Evolutionary conservation across 228 moss, liverwort and hornwort species (phyloP), one percentile per base, ranked within the genome.

Genomic region (Sphagnum magellanicum): DNA sequence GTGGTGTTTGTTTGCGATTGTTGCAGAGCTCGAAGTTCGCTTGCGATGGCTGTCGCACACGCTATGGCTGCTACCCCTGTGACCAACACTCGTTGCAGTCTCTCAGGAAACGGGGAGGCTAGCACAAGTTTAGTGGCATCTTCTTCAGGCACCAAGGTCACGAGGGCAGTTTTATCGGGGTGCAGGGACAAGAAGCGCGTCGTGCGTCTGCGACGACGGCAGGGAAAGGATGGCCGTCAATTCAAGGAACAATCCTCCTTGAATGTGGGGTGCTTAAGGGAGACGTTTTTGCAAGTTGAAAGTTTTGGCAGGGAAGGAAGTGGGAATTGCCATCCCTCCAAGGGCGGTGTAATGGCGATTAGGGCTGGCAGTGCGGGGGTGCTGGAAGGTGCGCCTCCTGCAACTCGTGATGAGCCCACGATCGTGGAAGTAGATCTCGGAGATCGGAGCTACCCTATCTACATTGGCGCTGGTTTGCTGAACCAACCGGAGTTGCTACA

Each of bases 401-500:
- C 77, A 11, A 17, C 77, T 4, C 73, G 53, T 57, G 78, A 73
- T 10, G 79, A 86, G 63, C 57, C 68, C 6, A 68, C 72, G 5
- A 61, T 82, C 10, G 85, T 86, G 59, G 77, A 86, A 70, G 85
- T 86, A 55, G 77, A 86, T 15, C 76, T 86, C 64, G 85, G 85
- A 16, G 82, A 86, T 62, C 85, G 85, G 15, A 86, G 85, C 73
- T 86, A 86, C 61, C 85, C 81, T 50, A 86, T 86, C 48, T 86
- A 81, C 77, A 79, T 86, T 6, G 85, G 85, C 5, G 78, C 68
- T 53, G 77, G 85, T 6, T 8, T 86, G 14, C 63, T 86, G 13
- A 59, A 79, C 63, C 76, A 69, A 53, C 85, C 85, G 16, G 67
- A 79, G 58, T 66, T 79, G 53, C 85, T 86, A 49, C 81, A 81